These are phyloP conservation scores for Fraxinus dipetala DNA, from an alignment of 305 asterid genomes.

Conservation along the genomic window DNA sequence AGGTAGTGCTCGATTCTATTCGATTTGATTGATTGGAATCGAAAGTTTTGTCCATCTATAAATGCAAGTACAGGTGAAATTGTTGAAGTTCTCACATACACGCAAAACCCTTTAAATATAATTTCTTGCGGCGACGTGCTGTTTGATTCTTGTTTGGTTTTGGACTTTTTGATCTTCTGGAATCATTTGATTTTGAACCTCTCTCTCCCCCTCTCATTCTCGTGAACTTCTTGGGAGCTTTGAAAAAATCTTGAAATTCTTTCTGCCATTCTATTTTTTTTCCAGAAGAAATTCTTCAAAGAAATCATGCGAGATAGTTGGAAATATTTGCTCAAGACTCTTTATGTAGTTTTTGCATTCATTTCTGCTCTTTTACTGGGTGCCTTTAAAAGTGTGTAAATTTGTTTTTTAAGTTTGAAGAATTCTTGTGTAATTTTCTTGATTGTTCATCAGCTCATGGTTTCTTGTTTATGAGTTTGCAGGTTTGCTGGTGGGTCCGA, in stretches of 20 bases:
- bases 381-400: constrained; percentile 65
- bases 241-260: neutral
- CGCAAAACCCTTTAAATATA: neutral
- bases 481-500: constrained; percentile 82
- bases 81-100: neutral
- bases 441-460: neutral
- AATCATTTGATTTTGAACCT: constrained; percentile 19
- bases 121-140: neutral
- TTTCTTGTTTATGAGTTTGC: constrained; percentile 25
- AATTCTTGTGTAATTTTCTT: neutral
- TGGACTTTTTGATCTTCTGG: constrained; percentile 6
- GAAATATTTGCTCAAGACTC: constrained; percentile 42
- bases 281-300: neutral
- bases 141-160: constrained; percentile 11
- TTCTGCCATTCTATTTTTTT: constrained; percentile 15
- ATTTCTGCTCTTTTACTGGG: constrained; percentile 69
- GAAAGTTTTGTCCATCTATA: neutral
- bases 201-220: neutral
- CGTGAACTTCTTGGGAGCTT: constrained; percentile 13
- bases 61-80: neutral
- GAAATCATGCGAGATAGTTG: constrained; percentile 38
- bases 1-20: too few relatives aligned
- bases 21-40: neutral
- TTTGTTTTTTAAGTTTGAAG: constrained; percentile 16
- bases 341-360: constrained; percentile 67